phyloP scores from a whole-genome alignment of 768 basidiomycete species.

The Mycena chlorophos region DNA sequence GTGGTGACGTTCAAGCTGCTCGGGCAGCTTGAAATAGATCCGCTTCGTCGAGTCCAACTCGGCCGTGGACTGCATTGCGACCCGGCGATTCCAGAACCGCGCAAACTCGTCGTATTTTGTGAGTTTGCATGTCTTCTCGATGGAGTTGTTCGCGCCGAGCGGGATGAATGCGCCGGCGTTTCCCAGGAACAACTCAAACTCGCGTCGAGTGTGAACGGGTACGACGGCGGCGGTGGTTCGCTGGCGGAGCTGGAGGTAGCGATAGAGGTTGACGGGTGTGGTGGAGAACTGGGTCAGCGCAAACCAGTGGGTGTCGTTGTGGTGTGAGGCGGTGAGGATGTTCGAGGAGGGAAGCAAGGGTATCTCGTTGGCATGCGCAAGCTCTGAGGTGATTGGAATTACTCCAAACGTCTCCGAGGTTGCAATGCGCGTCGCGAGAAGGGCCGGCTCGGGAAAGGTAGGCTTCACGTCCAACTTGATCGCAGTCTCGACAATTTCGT shows the following conservation, averaged over 20 bases:
- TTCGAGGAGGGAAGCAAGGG: not conserved
- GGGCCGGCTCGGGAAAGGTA: not conserved
- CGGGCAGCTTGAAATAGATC: not conserved
- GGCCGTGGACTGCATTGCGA: not conserved
- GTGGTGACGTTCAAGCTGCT: not conserved
- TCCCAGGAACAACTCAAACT: not conserved
- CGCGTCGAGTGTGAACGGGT: not conserved
- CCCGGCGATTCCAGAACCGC: not conserved
- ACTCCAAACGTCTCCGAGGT: not conserved
- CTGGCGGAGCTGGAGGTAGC: not conserved
- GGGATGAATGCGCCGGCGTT: not conserved
- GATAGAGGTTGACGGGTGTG: not conserved
- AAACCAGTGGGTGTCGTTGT: not conserved
- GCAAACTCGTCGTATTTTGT: not conserved
- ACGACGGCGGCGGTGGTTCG: not conserved
- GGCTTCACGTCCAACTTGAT: not conserved
- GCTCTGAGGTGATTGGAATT: not conserved
- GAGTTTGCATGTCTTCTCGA: not conserved
- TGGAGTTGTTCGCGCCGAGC: not conserved
- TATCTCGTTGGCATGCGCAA: not conserved
- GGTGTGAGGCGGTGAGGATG: not conserved
- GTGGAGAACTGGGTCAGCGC: not conserved
- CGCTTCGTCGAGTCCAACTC: not conserved
- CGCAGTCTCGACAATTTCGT: not conserved
- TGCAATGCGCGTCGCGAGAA: not conserved